Conservation (phyloP, 176 grass and related monocot genomes). For the Puya raimondii region DNA sequence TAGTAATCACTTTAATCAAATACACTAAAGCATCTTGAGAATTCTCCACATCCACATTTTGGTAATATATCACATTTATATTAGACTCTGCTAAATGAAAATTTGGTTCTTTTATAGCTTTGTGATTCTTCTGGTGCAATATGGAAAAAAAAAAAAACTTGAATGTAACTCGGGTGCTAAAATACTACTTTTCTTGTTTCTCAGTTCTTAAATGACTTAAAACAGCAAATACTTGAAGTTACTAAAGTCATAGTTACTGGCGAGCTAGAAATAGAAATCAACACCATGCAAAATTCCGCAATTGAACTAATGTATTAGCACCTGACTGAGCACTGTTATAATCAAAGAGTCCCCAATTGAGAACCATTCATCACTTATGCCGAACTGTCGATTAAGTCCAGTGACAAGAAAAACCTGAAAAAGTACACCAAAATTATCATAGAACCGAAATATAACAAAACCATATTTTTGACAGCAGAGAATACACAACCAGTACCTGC, state of each 20-base stretch:
- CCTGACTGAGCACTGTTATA: constrained; percentile 93
- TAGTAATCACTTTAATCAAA: no score
- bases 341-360: constrained; percentile 90
- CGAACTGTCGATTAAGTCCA: constrained; percentile 59
- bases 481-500: constrained; percentile 41
- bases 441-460: constrained; percentile 10
- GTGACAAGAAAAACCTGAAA: constrained; percentile 82
- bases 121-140: no score
- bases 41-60: no score
- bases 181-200: not conserved
- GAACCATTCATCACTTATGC: constrained; percentile 93
- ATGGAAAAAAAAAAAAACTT: no score
- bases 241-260: not conserved
- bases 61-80: no score
- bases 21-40: no score
- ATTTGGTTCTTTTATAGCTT: no score
- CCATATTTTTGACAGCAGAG: constrained; percentile 13
- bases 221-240: not conserved
- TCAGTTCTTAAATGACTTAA: not conserved
- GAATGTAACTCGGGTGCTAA: not conserved
- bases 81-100: no score
- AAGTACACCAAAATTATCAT: constrained; percentile 9
- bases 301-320: constrained; percentile 11
- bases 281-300: not conserved
- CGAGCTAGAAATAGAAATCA: not conserved